Base-by-base conservation (phyloP, 192 early-diverging fungal genomes). In the Pilobolus umbonatus region DNA sequence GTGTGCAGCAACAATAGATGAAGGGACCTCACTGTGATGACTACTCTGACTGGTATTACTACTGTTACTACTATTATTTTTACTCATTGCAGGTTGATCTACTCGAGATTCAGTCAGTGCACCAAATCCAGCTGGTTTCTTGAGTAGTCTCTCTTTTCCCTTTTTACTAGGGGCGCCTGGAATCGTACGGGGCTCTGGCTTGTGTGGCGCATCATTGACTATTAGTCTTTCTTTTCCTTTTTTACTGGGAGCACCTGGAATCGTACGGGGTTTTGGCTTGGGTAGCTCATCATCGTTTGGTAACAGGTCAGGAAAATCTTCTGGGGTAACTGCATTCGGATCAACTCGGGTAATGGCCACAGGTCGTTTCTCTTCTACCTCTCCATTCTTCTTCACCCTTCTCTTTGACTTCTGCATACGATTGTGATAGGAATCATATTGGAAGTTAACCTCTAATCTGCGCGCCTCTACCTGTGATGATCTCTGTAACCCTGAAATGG, bases 391-490 rank as follows among this genome's bases (percentile, higher is more conserved):
- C 36, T 38, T 38, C 8, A 10, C 36, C 7, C 7, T 43, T 47
- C 21, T 47, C 45, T 47, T 47, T 19, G 5, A 11, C 3, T 5
- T 47, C 21, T 47, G 45, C 53, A n/a, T 26, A 22, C 61, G 54
- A 42, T 43, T 17, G 39, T 22, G 54, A 29, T 47, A 42, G 35
- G 46, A 36, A 22, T 40, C 47, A 34, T 71, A 74, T 17, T 60
- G 40, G 55, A 65, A 74, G 26, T 55, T 57, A 5, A 66, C 2
- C 12, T 67, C 65, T 8, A 77, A 63, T 25, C 60, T 49, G 19
- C 75, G 60, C 42, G 66, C 61, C 42, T 68, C 65, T 9, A 30
- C 29, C 38, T 62, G 64, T 24, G 39, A 57, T 19, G 68, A 69
- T 57, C 68, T 60, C 34, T 69, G 72, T 15, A 69, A 52, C n/a